Conservation (phyloP, 805 yeast genomes). For the Suhomyces prunicola region DNA sequence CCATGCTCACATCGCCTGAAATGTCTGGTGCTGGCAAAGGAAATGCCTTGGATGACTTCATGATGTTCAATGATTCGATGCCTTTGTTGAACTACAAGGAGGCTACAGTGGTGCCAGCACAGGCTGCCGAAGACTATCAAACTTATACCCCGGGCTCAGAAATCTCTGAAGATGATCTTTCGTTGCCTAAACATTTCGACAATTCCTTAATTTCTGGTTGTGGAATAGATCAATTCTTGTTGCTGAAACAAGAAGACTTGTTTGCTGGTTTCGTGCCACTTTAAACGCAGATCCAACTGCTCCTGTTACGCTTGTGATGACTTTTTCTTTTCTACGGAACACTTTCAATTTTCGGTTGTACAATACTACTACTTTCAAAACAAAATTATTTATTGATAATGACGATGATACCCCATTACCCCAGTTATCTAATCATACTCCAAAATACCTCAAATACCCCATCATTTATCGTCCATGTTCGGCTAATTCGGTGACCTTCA, state of each 20-base stretch:
- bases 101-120: constrained; percentile 7
- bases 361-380: constrained; percentile 1
- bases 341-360: constrained; percentile 7
- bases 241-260: constrained; percentile 25
- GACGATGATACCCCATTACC: constrained; percentile 3
- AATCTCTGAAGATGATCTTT: constrained; percentile 17
- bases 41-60: constrained; percentile 26
- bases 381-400: neutral
- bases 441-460: neutral
- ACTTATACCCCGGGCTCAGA: constrained; percentile 22
- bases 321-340: neutral
- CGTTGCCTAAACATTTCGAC: constrained; percentile 14
- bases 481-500: neutral
- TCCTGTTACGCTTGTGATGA: constrained; percentile 3
- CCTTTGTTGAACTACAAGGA: constrained; percentile 6
- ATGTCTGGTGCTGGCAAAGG: constrained; percentile 1
- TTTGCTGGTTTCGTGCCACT: constrained; percentile 20
- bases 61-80: constrained; percentile 26
- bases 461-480: neutral
- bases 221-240: constrained; percentile 23
- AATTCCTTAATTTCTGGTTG: constrained; percentile 12
- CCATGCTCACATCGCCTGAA: constrained; percentile 6
- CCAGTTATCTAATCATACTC: neutral
- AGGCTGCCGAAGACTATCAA: constrained; percentile 5
- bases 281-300: constrained; percentile 2